These are phyloP conservation scores for Trichosporon inkin DNA, from an alignment of 1,284 basidiomycete species.

Conservation along the genomic window DNA sequence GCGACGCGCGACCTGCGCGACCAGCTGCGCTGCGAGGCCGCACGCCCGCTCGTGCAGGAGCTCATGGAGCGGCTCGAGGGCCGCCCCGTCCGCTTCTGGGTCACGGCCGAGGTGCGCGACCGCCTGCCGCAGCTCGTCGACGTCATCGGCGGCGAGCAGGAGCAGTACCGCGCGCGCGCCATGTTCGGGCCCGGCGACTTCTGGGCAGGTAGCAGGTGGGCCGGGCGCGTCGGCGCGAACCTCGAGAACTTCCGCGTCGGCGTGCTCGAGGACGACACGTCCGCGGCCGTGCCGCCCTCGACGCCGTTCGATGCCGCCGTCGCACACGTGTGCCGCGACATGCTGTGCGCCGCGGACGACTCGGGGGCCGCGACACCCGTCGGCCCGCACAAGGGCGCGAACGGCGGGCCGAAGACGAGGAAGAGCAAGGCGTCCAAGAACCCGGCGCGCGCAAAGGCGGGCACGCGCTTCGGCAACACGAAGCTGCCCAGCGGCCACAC, in stretches of 20 bases:
- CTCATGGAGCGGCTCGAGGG: conserved; percentile 28
- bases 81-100: conserved; percentile 35
- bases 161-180: conserved; percentile 27
- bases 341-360: conserved; percentile 10
- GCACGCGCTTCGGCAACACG: conserved; percentile 18
- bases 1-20: conserved; percentile 40
- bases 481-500: conserved; percentile 39
- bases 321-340: conserved; percentile 13
- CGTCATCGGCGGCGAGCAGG: conserved; percentile 39
- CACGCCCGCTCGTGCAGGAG: conserved; percentile 40
- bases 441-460: conserved; percentile 11
- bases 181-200: conserved; percentile 33
- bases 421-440: conserved; percentile 10
- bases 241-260: conserved; percentile 28
- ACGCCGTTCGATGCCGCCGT: conserved; percentile 19
- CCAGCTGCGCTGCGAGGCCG: conserved; percentile 40
- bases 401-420: not conserved
- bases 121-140: conserved; percentile 39
- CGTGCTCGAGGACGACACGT: conserved; percentile 25
- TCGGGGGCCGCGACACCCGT: not conserved
- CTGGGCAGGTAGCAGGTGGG: conserved; percentile 39
- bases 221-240: conserved; percentile 27
- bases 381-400: not conserved
- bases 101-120: conserved; percentile 38
- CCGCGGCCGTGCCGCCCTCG: not conserved